Evolutionary conservation across 495 filamentous ascomycete genomes (phyloP).

Genomic region (Xylaria cubensis): DNA sequence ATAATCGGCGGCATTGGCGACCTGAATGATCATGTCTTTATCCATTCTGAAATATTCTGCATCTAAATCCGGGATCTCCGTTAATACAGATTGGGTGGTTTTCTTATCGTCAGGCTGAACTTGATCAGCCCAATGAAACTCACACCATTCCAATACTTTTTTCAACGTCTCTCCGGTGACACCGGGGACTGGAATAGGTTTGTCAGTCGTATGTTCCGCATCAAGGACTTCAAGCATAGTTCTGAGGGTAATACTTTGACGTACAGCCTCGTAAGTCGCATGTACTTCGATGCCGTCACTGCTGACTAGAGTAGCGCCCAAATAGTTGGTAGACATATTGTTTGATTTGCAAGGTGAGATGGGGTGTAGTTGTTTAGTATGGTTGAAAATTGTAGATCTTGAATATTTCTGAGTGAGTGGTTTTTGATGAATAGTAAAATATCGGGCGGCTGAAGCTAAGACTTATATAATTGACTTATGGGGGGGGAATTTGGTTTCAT

Average conservation of each 20-base stretch:
- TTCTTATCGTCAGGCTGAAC: not conserved
- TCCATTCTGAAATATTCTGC: not conserved
- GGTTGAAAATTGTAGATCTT: not conserved
- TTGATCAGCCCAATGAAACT: not conserved
- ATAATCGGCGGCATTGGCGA: not conserved
- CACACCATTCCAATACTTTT: slow-evolving; percentile 17
- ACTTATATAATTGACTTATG: not conserved
- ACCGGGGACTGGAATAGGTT: not conserved
- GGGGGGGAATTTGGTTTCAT: not conserved
- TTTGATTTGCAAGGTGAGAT: not conserved
- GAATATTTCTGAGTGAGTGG: not conserved
- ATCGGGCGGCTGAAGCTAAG: not conserved
- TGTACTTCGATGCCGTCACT: not conserved
- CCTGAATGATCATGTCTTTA: not conserved
- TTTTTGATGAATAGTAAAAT: not conserved
- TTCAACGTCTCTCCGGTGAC: not conserved
- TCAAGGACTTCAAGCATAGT: not conserved
- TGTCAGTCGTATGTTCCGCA: not conserved
- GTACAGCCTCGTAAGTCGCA: not conserved
- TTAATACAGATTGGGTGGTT: too few species aligned
- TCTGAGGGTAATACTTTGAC: not conserved
- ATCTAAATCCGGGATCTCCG: not conserved
- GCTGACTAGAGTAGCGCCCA: slow-evolving; percentile 2
- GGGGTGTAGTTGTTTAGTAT: not conserved
- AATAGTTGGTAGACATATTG: slow-evolving; percentile 12